phyloP scores from a whole-genome alignment of 2,329 filamentous ascomycete species.

The Apiospora arundinis region DNA sequence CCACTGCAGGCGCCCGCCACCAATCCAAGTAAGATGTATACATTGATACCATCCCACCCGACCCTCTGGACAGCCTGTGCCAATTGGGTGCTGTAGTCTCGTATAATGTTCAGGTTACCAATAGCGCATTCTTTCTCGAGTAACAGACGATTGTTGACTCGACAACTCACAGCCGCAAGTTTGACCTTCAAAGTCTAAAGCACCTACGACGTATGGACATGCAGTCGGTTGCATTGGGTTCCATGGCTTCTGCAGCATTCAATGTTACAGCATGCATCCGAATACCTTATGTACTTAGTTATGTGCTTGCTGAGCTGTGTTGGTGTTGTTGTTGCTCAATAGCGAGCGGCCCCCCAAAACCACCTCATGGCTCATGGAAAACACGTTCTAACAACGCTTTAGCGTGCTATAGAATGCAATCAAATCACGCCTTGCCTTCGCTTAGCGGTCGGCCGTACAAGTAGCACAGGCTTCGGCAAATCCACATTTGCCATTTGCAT shows the following conservation, averaged over 20 bases:
- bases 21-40: neutral
- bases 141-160: neutral
- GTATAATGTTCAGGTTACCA: neutral
- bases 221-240: neutral
- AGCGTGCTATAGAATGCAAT: neutral
- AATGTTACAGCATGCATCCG: neutral
- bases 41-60: neutral
- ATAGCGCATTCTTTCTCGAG: neutral
- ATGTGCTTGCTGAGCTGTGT: neutral
- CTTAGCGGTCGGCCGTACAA: neutral
- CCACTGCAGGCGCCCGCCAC: conserved; percentile 14
- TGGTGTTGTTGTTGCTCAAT: neutral
- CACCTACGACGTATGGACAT: neutral
- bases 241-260: neutral
- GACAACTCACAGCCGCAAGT: neutral
- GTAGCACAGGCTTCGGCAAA: conserved; percentile 7
- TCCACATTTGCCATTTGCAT: neutral
- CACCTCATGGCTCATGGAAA: neutral
- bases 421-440: conserved; percentile 6
- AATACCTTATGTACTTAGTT: neutral
- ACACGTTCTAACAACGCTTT: conserved; percentile 12
- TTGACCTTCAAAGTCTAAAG: neutral
- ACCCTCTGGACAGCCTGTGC: neutral
- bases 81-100: neutral
- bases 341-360: neutral